Evolutionary conservation across 1,284 basidiomycete genomes (phyloP).

Genomic region (Phylloboletellus chloephorus): DNA sequence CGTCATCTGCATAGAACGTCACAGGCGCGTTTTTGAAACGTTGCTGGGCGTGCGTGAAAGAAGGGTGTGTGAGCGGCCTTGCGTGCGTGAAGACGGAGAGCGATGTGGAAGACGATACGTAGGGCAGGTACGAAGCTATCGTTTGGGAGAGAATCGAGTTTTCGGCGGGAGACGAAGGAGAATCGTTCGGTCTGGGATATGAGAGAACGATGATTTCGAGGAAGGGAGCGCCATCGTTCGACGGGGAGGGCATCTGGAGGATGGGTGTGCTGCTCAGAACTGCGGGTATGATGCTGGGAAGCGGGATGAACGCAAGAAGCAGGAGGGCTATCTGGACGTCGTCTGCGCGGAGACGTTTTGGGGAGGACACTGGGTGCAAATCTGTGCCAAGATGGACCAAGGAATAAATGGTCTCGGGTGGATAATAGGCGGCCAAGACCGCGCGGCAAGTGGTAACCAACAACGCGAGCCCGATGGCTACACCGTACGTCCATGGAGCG

Average conservation of each 20-base stretch:
- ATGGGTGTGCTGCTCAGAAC: slow-evolving; percentile 2
- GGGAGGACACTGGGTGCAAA: not conserved
- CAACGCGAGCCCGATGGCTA: slow-evolving; percentile 24
- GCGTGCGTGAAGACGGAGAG: slow-evolving; percentile 40
- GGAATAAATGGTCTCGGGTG: not conserved
- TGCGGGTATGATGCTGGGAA: slow-evolving; percentile 4
- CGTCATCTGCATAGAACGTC: slow-evolving; percentile 33
- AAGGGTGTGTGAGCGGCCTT: slow-evolving; percentile 20
- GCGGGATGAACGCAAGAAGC: slow-evolving; percentile 9
- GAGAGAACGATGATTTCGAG: slow-evolving; percentile 38
- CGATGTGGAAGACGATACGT: slow-evolving; percentile 23
- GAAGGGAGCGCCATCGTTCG: slow-evolving; percentile 24
- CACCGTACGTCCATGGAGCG: slow-evolving; percentile 37
- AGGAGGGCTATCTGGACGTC: slow-evolving; percentile 13
- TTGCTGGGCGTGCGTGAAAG: slow-evolving; percentile 28
- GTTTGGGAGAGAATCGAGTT: slow-evolving; percentile 32
- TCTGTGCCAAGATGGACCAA: slow-evolving; percentile 2
- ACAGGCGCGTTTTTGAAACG: slow-evolving; percentile 22
- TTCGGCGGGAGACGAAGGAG: slow-evolving; percentile 14
- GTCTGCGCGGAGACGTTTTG: slow-evolving; percentile 7
- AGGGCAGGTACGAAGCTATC: slow-evolving; percentile 35
- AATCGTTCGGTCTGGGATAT: slow-evolving; percentile 33
- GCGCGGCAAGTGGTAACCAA: slow-evolving; percentile 11
- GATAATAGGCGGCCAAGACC: not conserved
- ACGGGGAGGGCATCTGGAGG: slow-evolving; percentile 10